Base-by-base conservation (phyloP, 768 basidiomycete species). In the Leccinellum albellum region DNA sequence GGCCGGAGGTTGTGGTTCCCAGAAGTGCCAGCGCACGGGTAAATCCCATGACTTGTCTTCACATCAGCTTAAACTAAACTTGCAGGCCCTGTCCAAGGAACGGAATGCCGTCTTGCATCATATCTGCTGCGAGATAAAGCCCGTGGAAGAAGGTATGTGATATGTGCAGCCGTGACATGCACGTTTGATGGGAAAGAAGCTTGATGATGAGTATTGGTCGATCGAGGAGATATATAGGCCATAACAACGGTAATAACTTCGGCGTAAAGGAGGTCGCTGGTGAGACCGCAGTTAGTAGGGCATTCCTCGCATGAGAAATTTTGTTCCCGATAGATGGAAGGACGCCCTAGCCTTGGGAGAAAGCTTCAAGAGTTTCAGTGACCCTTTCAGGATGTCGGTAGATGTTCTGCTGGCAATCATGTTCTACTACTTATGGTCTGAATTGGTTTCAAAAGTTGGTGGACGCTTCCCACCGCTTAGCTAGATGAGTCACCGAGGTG, bases 401-500 rank as follows among this genome's bases (percentile, higher is more conserved):
- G 28, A 50, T 17, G 20, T 55, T 32, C 44, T 35, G 60, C 56
- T 57, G 51, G 56, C 53, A 35, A 24, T 24, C 21, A n/a, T n/a
- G n/a, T n/a, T n/a, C n/a, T n/a, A n/a, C n/a, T n/a, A n/a, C n/a
- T n/a, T n/a, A n/a, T n/a, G n/a, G n/a, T n/a, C n/a, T n/a, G n/a
- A 28, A n/a, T 21, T 2, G 24, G 24, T 5, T 13, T 15, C 17
- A 21, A 9, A 21, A 14, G 15, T 10, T 40, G 28, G 14, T 21
- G n/a, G 15, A n/a, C 45, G 21, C 24, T 55, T 63, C 54, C 57
- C 62, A 64, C 42, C 62, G 62, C 62, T 48, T 54, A 26, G 15
- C 17, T 10, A n/a, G n/a, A n/a, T n/a, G n/a, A n/a, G n/a, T n/a
- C n/a, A 15, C 4, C 14, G 6, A 32, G 14, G 15, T 7, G 9